Evolutionary conservation across 495 filamentous ascomycete species (phyloP).

Genomic region (Hypoxylon fuscum): DNA sequence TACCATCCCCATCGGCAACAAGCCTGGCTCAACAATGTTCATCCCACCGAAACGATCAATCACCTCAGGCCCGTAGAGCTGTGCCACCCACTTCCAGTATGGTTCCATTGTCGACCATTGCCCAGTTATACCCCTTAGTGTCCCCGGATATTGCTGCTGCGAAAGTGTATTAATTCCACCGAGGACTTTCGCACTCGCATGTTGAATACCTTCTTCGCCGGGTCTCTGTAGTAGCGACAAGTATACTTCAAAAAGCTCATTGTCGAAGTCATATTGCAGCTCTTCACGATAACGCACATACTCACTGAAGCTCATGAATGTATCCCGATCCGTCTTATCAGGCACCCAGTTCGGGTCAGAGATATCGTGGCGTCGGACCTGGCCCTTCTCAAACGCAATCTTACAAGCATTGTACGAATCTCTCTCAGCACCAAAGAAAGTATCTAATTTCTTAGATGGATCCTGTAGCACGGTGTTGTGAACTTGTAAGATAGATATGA

Average conservation of each 20-base stretch:
- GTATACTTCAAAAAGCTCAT: constrained; percentile 47
- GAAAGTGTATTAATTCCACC: constrained; percentile 37
- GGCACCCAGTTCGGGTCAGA: constrained; percentile 40
- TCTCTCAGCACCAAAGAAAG: constrained; percentile 56
- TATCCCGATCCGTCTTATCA: constrained; percentile 32
- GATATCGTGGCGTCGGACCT: neutral
- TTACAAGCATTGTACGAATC: constrained; percentile 58
- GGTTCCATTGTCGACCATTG: constrained; percentile 57
- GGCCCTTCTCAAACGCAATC: constrained; percentile 52
- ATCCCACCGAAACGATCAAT: constrained; percentile 67
- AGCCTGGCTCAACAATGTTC: constrained; percentile 67
- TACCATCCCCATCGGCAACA: constrained; percentile 73
- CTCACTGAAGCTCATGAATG: constrained; percentile 65
- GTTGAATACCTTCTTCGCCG: constrained; percentile 44
- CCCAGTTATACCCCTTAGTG: constrained; percentile 30
- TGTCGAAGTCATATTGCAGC: constrained; percentile 30
- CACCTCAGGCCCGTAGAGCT: constrained; percentile 68
- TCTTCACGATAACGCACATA: constrained; percentile 62
- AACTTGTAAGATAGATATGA: constrained; percentile 62
- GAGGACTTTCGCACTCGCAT: constrained; percentile 42
- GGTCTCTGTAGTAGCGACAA: constrained; percentile 52
- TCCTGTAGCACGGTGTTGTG: constrained; percentile 61
- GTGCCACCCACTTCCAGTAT: constrained; percentile 71
- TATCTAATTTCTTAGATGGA: constrained; percentile 53
- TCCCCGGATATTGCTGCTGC: constrained; percentile 9